Evolutionary conservation across 2,329 filamentous ascomycete genomes (phyloP).

Genomic region (Emericellopsis cladophorae): DNA sequence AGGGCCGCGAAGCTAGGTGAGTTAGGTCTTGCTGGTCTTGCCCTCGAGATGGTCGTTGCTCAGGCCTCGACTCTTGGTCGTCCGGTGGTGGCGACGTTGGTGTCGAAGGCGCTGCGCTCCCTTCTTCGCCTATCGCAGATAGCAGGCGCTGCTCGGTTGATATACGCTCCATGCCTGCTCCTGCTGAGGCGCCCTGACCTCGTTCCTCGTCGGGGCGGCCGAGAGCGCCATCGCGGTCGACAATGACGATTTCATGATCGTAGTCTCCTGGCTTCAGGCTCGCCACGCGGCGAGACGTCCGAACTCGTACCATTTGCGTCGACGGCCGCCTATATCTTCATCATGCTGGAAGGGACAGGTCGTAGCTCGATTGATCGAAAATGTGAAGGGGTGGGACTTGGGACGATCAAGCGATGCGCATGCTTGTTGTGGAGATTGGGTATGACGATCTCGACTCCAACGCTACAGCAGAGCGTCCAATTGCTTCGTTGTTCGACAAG

Average conservation of each 20-base stretch:
- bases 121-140: conserved; percentile 7
- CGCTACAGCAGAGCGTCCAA: too few relatives aligned
- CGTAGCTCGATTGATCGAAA: too few relatives aligned
- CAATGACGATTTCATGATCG: conserved; percentile 58
- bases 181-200: background rate
- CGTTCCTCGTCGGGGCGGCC: background rate
- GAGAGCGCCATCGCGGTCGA: conserved; percentile 36
- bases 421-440: background rate
- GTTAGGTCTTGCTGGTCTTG: conserved; percentile 4
- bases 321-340: too few relatives aligned
- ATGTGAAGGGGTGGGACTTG: too few relatives aligned
- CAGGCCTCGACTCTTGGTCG: background rate
- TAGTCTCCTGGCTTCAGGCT: conserved; percentile 48
- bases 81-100: background rate
- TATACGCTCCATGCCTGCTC: conserved; percentile 6
- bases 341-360: too few relatives aligned
- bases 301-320: conserved; percentile 2
- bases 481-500: too few relatives aligned
- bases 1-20: conserved; percentile 12
- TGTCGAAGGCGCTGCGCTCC: background rate
- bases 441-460: background rate
- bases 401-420: too few relatives aligned
- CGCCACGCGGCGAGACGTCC: conserved; percentile 32
- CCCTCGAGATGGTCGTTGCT: conserved; percentile 1
- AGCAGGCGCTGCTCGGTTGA: conserved; percentile 13